Percentiles rank a stretch among this genome's conserved stretches.
phyloP scores from a whole-genome alignment of 2,329 filamentous ascomycete genomes.

The Colletotrichum somersetense region DNA sequence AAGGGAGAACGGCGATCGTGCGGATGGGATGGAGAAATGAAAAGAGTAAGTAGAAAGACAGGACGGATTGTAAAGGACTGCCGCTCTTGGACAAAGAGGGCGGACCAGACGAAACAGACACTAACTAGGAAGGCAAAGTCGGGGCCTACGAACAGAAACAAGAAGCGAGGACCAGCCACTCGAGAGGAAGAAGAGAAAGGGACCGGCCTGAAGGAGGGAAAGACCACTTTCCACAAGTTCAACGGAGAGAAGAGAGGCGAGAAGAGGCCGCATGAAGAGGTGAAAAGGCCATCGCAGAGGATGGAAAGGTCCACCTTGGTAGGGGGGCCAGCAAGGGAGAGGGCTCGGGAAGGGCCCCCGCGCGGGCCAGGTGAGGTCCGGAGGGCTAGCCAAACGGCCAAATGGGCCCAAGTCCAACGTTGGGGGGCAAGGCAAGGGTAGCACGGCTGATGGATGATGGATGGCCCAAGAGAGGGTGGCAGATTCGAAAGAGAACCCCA shows the following conservation, averaged over 20 bases:
- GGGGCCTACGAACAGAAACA: conserved; percentile 52
- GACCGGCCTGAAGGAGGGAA: conserved; percentile 34
- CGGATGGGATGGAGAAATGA: conserved; percentile 45
- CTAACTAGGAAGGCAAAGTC: conserved; percentile 45
- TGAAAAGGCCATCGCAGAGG: conserved; percentile 40
- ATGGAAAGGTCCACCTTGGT: conserved; percentile 34
- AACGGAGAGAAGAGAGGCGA: conserved; percentile 8
- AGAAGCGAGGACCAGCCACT: conserved; percentile 49
- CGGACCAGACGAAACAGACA: conserved; percentile 60
- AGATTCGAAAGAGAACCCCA: conserved; percentile 42
- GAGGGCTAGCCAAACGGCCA: conserved; percentile 47
- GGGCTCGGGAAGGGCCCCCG: conserved; percentile 45
- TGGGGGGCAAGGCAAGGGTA: conserved; percentile 36
- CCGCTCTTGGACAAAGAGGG: conserved; percentile 46
- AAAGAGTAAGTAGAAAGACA: conserved; percentile 45
- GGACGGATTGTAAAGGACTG: conserved; percentile 34
- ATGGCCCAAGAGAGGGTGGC: conserved; percentile 12
- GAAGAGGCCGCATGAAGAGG: conserved; percentile 40
- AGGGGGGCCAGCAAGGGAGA: conserved; percentile 39
- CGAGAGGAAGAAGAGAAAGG: conserved; percentile 47
- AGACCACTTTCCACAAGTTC: conserved; percentile 32
- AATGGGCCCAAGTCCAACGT: conserved; percentile 43
- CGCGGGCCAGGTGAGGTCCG: conserved; percentile 50
- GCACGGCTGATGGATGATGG: conserved; percentile 28
- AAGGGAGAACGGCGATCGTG: conserved; percentile 32